These are phyloP conservation scores for Chondrostereum purpureum DNA, from an alignment of 1,284 basidiomycete genomes.

Conservation along the genomic window DNA sequence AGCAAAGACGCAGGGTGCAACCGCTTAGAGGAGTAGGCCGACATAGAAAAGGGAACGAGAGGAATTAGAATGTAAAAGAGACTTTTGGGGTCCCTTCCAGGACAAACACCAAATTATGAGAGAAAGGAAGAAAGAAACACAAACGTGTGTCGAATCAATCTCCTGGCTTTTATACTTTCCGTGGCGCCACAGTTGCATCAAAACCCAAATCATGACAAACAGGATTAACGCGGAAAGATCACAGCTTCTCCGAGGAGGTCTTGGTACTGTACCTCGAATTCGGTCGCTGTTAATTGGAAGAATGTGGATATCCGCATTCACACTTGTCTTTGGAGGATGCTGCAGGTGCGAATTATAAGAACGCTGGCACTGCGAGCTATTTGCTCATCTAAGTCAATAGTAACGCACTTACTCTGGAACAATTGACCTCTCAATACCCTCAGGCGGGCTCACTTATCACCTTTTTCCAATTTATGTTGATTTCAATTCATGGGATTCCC, in stretches of 20 bases:
- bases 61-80: constrained; percentile 11
- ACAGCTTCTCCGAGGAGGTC: too few relatives aligned
- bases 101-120: constrained; percentile 10
- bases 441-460: constrained; percentile 75
- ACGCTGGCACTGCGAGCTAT: too few relatives aligned
- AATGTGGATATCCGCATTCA: constrained; percentile 50
- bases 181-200: too few relatives aligned
- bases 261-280: background rate
- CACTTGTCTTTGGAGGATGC: constrained; percentile 75
- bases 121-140: constrained; percentile 11
- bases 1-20: constrained; percentile 69
- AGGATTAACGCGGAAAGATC: too few relatives aligned
- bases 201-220: too few relatives aligned
- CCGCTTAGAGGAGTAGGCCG: constrained; percentile 19
- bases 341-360: too few relatives aligned
- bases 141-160: background rate
- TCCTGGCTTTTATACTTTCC: background rate
- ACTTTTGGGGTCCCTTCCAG: constrained; percentile 14
- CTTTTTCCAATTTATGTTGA: constrained; percentile 75
- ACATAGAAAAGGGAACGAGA: constrained; percentile 18
- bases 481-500: constrained; percentile 65
- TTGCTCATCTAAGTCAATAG: constrained; percentile 32
- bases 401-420: constrained; percentile 69
- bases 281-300: too few relatives aligned
- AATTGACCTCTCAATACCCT: constrained; percentile 57